These are phyloP conservation scores for Histomonas meleagridis DNA, from an alignment of 208 protist genomes.

Conservation along the genomic window DNA sequence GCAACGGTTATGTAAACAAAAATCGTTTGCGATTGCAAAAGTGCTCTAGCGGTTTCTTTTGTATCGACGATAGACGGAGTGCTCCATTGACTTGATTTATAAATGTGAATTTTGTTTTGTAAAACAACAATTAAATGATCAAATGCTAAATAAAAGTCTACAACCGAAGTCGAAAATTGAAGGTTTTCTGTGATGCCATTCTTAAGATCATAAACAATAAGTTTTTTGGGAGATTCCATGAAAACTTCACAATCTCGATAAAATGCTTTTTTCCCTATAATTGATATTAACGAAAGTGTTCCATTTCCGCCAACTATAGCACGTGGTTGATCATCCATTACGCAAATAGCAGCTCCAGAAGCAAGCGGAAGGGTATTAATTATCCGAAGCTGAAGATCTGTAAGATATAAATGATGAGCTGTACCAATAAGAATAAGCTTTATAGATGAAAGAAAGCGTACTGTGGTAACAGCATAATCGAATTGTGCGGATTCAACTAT, in stretches of 20 bases:
- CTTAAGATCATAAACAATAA: not conserved
- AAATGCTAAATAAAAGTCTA: not conserved
- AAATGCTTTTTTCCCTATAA: not conserved
- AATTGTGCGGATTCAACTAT: not conserved
- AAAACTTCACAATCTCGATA: conserved; percentile 26
- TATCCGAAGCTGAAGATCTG: not conserved
- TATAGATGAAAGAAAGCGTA: not conserved
- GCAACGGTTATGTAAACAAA: not conserved
- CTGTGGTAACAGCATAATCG: conserved; percentile 18
- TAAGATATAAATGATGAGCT: not conserved
- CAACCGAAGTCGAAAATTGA: not conserved
- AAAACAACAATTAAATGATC: not conserved
- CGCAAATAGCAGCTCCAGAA: not conserved
- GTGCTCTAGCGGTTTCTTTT: not conserved
- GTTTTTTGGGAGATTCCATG: not conserved
- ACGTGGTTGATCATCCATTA: not conserved
- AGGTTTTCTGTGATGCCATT: conserved; percentile 14
- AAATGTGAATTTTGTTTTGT: conserved; percentile 11
- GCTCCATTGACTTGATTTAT: conserved; percentile 16
- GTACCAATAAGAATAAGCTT: not conserved
- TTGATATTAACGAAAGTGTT: not conserved
- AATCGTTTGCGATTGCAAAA: not conserved
- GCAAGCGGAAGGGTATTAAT: not conserved
- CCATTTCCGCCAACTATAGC: not conserved
- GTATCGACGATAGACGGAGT: not conserved